These are phyloP conservation scores for Podila horticola DNA, from an alignment of 192 early-diverging fungal genomes.

Conservation along the genomic window DNA sequence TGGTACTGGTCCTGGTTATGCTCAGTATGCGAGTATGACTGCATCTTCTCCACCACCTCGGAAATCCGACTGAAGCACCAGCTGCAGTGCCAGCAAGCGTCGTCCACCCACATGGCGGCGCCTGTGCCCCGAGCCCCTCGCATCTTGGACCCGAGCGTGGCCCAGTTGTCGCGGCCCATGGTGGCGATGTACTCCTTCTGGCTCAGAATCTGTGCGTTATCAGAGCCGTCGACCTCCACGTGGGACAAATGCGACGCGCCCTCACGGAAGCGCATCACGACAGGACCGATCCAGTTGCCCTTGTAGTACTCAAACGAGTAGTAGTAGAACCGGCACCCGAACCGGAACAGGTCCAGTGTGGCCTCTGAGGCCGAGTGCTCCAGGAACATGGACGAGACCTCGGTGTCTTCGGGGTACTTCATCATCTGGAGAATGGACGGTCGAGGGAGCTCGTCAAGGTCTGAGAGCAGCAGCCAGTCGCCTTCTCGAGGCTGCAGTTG, in stretches of 20 bases:
- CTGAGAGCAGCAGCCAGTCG: conserved; percentile 13
- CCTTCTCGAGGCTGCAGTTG: not conserved
- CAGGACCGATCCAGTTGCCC: conserved; percentile 6
- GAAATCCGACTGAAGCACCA: conserved; percentile 18
- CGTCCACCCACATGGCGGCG: not conserved
- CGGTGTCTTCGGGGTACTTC: not conserved
- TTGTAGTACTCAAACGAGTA: conserved; percentile 19
- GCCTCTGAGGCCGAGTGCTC: not conserved
- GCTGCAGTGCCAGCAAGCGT: conserved; percentile 11
- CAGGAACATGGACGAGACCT: conserved; percentile 1
- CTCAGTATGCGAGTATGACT: conserved; percentile 13
- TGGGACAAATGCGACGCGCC: not conserved
- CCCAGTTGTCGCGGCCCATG: not conserved
- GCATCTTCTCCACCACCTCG: not conserved
- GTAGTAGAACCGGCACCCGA: conserved; percentile 21
- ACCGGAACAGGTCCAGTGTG: conserved; percentile 4
- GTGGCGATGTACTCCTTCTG: conserved; percentile 1
- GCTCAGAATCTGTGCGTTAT: not conserved
- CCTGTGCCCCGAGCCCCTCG: not conserved
- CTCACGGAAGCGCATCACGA: conserved; percentile 5
- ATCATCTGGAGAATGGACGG: conserved; percentile 4
- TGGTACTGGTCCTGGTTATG: conserved; percentile 8
- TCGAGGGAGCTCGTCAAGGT: conserved; percentile 17
- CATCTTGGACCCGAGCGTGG: not conserved
- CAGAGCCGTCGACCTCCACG: not conserved